Conservation (phyloP, 306 rosid genomes). For the Boehmeria nivea region DNA sequence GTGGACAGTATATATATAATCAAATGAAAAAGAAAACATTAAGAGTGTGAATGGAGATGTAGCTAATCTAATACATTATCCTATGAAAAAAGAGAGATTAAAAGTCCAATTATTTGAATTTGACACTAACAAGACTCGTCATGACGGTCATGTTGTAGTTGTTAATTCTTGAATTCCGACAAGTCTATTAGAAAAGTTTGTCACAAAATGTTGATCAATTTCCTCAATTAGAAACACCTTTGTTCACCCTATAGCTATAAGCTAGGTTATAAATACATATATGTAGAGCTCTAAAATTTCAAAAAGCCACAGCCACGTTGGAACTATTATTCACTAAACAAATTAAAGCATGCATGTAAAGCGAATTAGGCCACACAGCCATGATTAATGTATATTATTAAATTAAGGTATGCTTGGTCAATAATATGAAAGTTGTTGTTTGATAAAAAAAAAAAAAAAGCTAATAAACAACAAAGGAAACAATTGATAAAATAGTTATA, state of each 20-base stretch:
- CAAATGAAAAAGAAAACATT: neutral
- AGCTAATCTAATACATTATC: constrained; percentile 4
- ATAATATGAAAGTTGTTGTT: too few relatives aligned
- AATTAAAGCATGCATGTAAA: too few relatives aligned
- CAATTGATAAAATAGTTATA: too few relatives aligned
- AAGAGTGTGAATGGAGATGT: neutral
- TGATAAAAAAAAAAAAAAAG: too few relatives aligned
- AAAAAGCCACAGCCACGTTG: too few relatives aligned
- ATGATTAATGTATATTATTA: too few relatives aligned
- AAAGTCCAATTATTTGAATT: neutral
- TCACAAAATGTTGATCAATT: constrained; percentile 5
- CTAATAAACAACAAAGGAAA: neutral
- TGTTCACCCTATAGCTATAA: neutral
- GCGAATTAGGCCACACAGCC: too few relatives aligned
- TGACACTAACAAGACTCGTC: neutral
- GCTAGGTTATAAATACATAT: neutral
- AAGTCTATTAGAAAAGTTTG: neutral
- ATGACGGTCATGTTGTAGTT: neutral
- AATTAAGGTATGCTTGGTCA: too few relatives aligned
- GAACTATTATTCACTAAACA: too few relatives aligned
- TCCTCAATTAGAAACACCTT: neutral
- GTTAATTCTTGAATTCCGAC: neutral
- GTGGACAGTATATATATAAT: too few relatives aligned
- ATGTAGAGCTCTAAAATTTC: neutral
- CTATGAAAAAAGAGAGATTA: neutral